These are phyloP conservation scores for Quercus bicolor DNA, from an alignment of 306 rosid species.

Conservation along the genomic window DNA sequence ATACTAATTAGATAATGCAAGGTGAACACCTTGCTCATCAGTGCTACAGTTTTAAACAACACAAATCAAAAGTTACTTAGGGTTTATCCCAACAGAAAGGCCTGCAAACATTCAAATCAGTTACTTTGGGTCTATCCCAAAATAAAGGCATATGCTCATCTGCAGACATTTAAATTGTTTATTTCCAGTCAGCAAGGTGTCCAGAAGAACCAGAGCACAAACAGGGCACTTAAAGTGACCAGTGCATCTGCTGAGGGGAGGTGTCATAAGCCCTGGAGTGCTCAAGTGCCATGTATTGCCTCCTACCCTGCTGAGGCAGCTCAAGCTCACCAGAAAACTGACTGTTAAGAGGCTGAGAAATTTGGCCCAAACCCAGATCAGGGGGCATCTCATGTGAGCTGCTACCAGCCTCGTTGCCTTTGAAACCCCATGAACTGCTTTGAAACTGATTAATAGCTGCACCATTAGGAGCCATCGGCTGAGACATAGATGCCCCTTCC, in stretches of 20 bases:
- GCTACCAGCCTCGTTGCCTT: conserved; percentile 50
- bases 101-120: conserved; percentile 2
- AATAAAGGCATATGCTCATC: neutral
- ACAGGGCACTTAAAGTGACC: conserved; percentile 57
- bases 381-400: conserved; percentile 46
- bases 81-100: neutral
- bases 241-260: conserved; percentile 49
- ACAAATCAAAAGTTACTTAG: neutral
- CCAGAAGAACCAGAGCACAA: conserved; percentile 14
- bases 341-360: conserved; percentile 47
- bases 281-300: conserved; percentile 66
- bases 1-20: neutral
- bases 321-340: conserved; percentile 51
- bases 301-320: conserved; percentile 53
- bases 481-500: conserved; percentile 53
- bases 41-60: neutral
- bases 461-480: conserved; percentile 45
- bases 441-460: conserved; percentile 47
- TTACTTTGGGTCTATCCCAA: conserved; percentile 1
- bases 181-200: conserved; percentile 5
- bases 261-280: conserved; percentile 48
- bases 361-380: conserved; percentile 62
- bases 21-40: neutral
- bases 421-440: conserved; percentile 55
- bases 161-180: conserved; percentile 2